Evolutionary conservation across 352 stramenopile genomes (phyloP).

Genomic region (Ochromonadaceae sp.): DNA sequence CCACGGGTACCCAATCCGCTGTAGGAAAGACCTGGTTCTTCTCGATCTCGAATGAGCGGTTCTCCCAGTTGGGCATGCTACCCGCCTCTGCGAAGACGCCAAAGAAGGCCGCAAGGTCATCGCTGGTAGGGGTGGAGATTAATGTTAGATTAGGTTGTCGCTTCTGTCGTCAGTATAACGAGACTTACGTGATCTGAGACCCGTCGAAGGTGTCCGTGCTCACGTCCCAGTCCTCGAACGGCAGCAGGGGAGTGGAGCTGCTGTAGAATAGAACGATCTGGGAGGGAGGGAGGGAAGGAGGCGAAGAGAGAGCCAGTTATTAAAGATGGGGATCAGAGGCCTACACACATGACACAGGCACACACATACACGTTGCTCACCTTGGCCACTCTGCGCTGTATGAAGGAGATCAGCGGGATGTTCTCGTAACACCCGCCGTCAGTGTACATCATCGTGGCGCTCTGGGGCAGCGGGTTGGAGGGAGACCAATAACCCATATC

Average conservation of each 20-base stretch:
- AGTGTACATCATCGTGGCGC: not conserved
- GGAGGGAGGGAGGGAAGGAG: no score
- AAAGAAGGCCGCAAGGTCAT: constrained; percentile 7
- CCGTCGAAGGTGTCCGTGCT: not conserved
- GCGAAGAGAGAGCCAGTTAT: no score
- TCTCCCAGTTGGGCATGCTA: not conserved
- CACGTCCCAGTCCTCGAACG: not conserved
- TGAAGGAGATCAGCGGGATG: not conserved
- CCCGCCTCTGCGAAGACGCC: no score
- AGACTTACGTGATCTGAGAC: not conserved
- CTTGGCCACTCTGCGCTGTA: not conserved
- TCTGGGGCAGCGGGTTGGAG: not conserved
- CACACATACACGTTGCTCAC: no score
- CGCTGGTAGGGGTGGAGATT: no score
- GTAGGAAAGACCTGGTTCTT: not conserved
- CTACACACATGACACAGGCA: no score
- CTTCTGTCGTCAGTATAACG: no score
- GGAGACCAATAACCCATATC: constrained; percentile 5
- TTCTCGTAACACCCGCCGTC: constrained; percentile 7
- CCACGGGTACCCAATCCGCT: not conserved
- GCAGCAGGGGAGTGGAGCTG: not conserved
- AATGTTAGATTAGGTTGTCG: no score
- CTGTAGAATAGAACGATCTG: constrained; percentile 9
- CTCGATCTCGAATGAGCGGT: not conserved
- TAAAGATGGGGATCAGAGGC: no score